Evolutionary conservation across 176 grass and related monocot species (phyloP).

Genomic region (Pontederia crassipes): DNA sequence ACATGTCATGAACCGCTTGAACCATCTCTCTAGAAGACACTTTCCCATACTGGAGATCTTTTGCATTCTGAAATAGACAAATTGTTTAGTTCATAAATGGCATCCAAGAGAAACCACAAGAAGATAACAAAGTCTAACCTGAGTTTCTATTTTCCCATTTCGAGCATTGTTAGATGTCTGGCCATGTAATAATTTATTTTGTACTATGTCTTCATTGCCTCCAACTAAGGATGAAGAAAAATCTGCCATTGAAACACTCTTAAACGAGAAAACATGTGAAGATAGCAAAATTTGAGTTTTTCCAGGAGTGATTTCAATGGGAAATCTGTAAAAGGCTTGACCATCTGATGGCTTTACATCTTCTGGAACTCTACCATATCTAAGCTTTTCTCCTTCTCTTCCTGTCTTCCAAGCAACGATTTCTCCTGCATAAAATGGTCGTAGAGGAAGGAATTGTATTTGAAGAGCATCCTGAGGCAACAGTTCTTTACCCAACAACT

Average conservation of each 20-base stretch:
- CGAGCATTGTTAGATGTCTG: conserved; percentile 30
- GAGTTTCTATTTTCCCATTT: conserved; percentile 23
- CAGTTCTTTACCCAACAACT: conserved; percentile 62
- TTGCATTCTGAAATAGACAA: conserved; percentile 31
- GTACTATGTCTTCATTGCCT: conserved; percentile 21
- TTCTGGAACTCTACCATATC: conserved; percentile 87
- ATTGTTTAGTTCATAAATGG: conserved; percentile 1
- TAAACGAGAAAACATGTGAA: conserved; percentile 83
- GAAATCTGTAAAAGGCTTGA: conserved; percentile 79
- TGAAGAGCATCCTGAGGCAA: conserved; percentile 83
- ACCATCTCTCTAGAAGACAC: conserved; percentile 71
- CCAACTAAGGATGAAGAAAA: conserved; percentile 33
- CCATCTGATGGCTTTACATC: conserved; percentile 82
- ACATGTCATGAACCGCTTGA: conserved; percentile 90
- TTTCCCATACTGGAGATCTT: conserved; percentile 52
- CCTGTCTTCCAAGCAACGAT: conserved; percentile 88
- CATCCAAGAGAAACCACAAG: background rate
- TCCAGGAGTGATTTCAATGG: conserved; percentile 57
- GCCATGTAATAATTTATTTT: conserved; percentile 22
- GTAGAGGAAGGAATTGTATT: conserved; percentile 88
- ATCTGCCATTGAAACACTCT: conserved; percentile 70
- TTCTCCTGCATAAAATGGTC: conserved; percentile 89
- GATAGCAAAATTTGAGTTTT: conserved; percentile 68
- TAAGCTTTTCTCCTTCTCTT: conserved; percentile 75
- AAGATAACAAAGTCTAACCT: conserved; percentile 33